Percentiles rank a stretch among this genome's conserved stretches.
These are phyloP conservation scores for Euclidium syriacum DNA, from an alignment of 345 rosid genomes.

Conservation along the genomic window DNA sequence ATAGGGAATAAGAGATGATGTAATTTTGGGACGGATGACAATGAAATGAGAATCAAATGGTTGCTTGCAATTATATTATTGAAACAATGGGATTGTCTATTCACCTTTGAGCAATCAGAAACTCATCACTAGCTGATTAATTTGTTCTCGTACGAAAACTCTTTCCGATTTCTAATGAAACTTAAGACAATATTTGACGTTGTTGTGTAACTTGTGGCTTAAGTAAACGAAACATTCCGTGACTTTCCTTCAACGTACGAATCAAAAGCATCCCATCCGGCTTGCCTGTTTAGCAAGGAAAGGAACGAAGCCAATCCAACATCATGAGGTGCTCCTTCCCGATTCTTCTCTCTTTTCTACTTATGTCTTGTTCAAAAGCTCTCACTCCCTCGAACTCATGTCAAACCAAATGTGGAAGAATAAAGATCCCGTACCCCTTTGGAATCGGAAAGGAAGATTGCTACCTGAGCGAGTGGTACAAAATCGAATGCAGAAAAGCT, in stretches of 20 bases:
- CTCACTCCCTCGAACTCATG: not conserved
- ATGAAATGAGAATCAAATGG: no score
- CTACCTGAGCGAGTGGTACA: not conserved
- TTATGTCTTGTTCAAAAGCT: not conserved
- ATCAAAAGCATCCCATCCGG: no score
- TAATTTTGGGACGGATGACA: no score
- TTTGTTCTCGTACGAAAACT: not conserved
- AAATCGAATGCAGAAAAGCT: conserved; percentile 10
- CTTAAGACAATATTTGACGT: not conserved
- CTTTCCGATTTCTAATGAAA: not conserved
- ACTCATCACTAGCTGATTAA: not conserved
- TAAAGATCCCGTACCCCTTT: conserved; percentile 40
- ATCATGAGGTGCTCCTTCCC: not conserved
- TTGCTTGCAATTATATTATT: not conserved
- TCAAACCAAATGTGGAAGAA: conserved; percentile 27
- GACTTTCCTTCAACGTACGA: no score
- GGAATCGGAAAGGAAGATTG: conserved; percentile 29
- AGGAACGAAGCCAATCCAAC: no score
- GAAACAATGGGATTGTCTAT: not conserved
- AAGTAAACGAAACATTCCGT: not conserved
- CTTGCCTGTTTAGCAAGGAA: not conserved
- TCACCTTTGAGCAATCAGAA: not conserved
- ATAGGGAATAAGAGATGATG: not conserved
- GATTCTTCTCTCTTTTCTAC: not conserved
- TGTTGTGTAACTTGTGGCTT: not conserved